Percentiles rank a stretch among this genome's conserved stretches.
These are phyloP conservation scores for Blastobotrys parvus DNA, from an alignment of 805 yeast species.

Conservation along the genomic window DNA sequence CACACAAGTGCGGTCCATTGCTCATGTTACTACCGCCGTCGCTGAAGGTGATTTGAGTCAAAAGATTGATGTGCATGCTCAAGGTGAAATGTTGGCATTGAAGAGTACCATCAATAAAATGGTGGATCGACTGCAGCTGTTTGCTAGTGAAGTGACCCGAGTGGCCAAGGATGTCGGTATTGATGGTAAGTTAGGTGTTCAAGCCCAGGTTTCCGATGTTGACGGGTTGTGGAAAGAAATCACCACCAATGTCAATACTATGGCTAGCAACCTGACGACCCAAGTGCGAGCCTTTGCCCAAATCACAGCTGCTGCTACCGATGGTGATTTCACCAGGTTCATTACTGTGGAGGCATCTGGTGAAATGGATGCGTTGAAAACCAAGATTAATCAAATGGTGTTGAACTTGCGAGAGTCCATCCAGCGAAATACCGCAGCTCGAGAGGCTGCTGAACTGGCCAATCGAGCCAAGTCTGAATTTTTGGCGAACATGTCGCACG, in stretches of 20 bases:
- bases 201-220: conserved; percentile 83
- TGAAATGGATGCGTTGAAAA: conserved; percentile 63
- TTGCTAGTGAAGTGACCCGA: conserved; percentile 80
- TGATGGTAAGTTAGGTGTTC: conserved; percentile 87
- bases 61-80: conserved; percentile 82
- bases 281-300: conserved; percentile 92
- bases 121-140: conserved; percentile 85
- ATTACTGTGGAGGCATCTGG: conserved; percentile 89
- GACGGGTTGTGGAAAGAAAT: conserved; percentile 91
- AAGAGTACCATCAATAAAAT: conserved; percentile 82
- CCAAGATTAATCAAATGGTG: conserved; percentile 69
- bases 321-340: conserved; percentile 84
- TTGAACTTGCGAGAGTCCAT: conserved; percentile 78
- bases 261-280: conserved; percentile 89
- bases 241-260: conserved; percentile 83
- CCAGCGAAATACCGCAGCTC: conserved; percentile 85
- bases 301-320: conserved; percentile 89
- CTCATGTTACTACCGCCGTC: conserved; percentile 85
- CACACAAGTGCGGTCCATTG: conserved; percentile 81
- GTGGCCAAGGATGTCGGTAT: conserved; percentile 92
- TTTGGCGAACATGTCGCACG: conserved; percentile 82
- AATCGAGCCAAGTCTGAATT: conserved; percentile 85
- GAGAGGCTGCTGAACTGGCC: conserved; percentile 91
- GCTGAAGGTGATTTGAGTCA: conserved; percentile 84
- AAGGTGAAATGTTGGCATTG: conserved; percentile 80